Evolutionary conservation across 192 early-diverging fungal species (phyloP).

Genomic region (Coemansia interrupta): DNA sequence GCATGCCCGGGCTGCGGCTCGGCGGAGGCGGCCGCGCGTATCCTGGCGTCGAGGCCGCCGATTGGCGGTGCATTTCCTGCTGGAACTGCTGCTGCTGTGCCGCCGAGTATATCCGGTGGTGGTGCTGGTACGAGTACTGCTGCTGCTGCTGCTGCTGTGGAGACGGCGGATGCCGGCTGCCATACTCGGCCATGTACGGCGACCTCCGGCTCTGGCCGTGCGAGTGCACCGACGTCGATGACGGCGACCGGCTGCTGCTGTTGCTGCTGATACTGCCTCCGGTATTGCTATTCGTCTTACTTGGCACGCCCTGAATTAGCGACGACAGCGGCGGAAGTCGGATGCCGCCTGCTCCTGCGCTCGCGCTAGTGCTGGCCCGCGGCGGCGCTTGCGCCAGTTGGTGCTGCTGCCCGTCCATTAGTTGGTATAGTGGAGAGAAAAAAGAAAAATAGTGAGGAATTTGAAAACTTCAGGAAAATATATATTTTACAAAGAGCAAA

Average conservation of each 20-base stretch:
- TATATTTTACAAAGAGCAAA: neutral
- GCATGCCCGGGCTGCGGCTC: slow-evolving; percentile 3
- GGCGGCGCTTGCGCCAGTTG: neutral
- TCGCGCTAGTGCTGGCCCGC: slow-evolving; percentile 1
- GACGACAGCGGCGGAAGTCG: slow-evolving; percentile 41
- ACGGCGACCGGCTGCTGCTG: neutral
- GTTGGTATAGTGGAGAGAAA: neutral
- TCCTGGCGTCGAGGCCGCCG: neutral
- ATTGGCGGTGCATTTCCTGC: neutral
- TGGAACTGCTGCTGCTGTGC: slow-evolving; percentile 6
- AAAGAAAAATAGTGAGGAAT: neutral
- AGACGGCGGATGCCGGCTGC: neutral
- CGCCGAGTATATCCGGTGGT: slow-evolving; percentile 6
- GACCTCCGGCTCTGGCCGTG: neutral
- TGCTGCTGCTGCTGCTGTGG: slow-evolving; percentile 2
- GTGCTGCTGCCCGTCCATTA: neutral
- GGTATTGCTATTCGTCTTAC: neutral
- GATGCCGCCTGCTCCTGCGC: slow-evolving; percentile 2
- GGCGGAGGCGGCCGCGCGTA: neutral
- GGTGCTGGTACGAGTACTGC: slow-evolving; percentile 1
- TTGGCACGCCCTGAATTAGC: slow-evolving; percentile 22
- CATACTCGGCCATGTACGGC: neutral
- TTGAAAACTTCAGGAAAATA: slow-evolving; percentile 1
- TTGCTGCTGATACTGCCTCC: neutral
- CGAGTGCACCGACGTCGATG: neutral